phyloP scores from a whole-genome alignment of 345 rosid species.

The Physaria fendleri region DNA sequence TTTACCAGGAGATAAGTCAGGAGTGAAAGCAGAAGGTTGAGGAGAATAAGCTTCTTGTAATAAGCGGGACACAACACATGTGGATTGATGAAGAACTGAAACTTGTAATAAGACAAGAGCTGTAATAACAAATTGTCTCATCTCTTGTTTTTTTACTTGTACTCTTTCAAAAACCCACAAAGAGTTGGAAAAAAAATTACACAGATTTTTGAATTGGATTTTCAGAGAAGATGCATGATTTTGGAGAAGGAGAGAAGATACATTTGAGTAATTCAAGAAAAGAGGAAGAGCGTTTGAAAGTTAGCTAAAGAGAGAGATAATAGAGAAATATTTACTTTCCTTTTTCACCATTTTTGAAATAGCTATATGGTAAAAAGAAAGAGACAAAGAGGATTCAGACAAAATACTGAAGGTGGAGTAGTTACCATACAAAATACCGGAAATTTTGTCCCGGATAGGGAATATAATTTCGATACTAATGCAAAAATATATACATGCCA shows the following conservation, averaged over 20 bases:
- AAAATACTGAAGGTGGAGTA: conserved; percentile 24
- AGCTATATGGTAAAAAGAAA: conserved; percentile 25
- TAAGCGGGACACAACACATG: conserved; percentile 38
- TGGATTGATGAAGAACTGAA: conserved; percentile 33
- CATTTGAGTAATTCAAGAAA: not conserved
- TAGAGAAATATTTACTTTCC: conserved; percentile 15
- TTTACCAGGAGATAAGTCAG: conserved; percentile 64
- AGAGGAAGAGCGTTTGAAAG: conserved; percentile 17
- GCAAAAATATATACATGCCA: conserved; percentile 9
- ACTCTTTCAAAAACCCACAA: conserved; percentile 4
- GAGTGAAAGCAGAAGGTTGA: conserved; percentile 43
- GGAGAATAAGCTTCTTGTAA: conserved; percentile 30
- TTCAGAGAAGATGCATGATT: not conserved
- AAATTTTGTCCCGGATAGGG: not conserved
- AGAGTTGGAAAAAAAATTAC: not conserved
- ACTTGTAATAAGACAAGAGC: conserved; percentile 35
- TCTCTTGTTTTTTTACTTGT: too few relatives aligned
- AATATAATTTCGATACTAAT: not conserved
- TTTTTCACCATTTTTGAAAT: conserved; percentile 15
- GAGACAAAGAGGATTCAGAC: conserved; percentile 24
- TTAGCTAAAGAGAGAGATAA: too few relatives aligned
- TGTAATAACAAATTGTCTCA: conserved; percentile 39
- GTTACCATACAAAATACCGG: conserved; percentile 13
- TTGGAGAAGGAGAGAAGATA: not conserved
- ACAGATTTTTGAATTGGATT: conserved; percentile 1